Evolutionary conservation across 768 basidiomycete genomes (phyloP), one percentile per base, ranked within the genome.

Genomic region (Russula griseocarnosa): DNA sequence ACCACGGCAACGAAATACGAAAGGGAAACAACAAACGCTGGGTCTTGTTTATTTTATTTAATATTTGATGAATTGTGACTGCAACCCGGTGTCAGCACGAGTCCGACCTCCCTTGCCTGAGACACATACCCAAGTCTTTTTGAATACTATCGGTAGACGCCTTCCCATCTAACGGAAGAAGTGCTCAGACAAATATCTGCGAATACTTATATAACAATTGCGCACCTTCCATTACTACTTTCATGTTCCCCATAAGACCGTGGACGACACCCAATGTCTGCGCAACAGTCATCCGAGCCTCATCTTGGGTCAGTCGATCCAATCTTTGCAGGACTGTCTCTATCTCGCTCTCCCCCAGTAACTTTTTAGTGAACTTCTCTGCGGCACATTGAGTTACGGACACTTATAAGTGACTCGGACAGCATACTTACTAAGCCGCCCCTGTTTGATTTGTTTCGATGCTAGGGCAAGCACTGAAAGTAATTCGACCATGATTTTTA

Each of bases 151-250:
- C 13, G 14, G 5, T 24, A 1, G 49, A 50, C 3, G 34, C 26
- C 49, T 28, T 26, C 2, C 58, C 18, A 38, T 60, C 58, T 54
- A 6, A n/a, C n/a, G 5, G 32, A 0, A n/a, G 0, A 28, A 20
- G 0, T 7, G n/a, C 10, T 36, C 7, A 30, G 20, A 2, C 32
- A 2, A 11, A 44, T 5, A 42, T 46, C 3, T 5, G 28, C 14
- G 2, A 20, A 1, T 3, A 16, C 13, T 53, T 10, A 10, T 3
- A 0, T 3, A 13, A 46, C 3, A 0, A 32, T 11, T n/a, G 42
- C 56, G 20, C 30, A 58, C 56, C 56, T 9, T 34, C 56, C 56
- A 58, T 18, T 0, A 55, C 13, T 11, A 55, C 22, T 1, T 6
- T 30, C 30, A 30, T 6, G 7, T 30, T 30, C 4, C 18, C 40